Evolutionary conservation across 179 eudicot genomes (phyloP), one percentile per base, ranked within the genome.

Genomic region (Pouteria campechiana): DNA sequence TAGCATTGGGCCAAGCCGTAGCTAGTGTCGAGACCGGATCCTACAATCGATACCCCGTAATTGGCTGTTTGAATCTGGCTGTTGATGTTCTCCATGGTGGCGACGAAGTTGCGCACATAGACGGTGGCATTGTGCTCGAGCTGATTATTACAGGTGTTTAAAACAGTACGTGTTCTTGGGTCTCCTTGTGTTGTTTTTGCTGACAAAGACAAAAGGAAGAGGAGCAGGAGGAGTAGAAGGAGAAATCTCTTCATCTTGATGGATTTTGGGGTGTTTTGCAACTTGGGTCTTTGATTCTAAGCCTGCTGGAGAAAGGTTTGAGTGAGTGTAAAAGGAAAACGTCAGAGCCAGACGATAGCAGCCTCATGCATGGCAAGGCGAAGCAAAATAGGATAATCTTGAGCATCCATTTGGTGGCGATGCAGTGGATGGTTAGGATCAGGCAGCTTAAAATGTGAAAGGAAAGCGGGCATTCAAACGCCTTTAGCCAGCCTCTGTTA

Each of bases 1-100:
- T 78, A 81, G 57, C 93, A 81, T 41, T 78, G 78, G 15, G 80
- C 73, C 1, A 81, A 53, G 36, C 69, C 77, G 20, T 60, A 75
- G 43, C 52, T 59, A n/a, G 69, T 44, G 47, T 81, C 61, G 0
- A 50, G 63, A 18, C 69, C 62, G 2, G 71, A 49, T 13, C 79
- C 78, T 0, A 55, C 30, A 6, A 37, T 27, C 14, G 79, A 73
- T 33, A 7, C 13, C 25, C 73, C 83, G 25, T 45, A 78, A 10
- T 74, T 65, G 0, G 68, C 31, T 3, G 11, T 24, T 17, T 71
- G 55, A 8, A 74, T 63, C 33, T 78, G 79, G 2, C 9, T 42
- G 46, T 75, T 72, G 45, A 76, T 66, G 59, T 69, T 76, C 16
- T 64, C 76, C 82, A 77, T 77, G 18, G 76, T 55, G 20, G 66